Percentiles rank a stretch among this genome's conserved stretches.
These are phyloP conservation scores for Strobilomyces dryophilus DNA, from an alignment of 768 basidiomycete species.

Conservation along the genomic window DNA sequence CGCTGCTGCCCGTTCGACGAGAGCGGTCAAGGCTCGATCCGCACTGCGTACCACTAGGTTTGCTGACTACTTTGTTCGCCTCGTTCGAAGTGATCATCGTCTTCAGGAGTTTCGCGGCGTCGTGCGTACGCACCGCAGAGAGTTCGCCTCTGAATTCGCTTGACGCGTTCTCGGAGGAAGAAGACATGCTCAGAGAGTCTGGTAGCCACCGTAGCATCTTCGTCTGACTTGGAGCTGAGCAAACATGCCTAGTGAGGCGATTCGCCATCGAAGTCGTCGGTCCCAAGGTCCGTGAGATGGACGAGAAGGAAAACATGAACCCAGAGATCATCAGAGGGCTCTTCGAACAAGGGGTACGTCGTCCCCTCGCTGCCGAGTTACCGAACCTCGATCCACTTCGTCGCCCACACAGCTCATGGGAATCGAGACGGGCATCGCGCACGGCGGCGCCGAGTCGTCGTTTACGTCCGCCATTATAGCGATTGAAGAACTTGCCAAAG, in stretches of 20 bases:
- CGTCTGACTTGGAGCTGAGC: constrained; percentile 1
- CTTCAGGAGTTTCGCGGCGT: constrained; percentile 24
- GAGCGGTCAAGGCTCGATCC: constrained; percentile 2
- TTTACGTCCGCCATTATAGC: constrained; percentile 96
- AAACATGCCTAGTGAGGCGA: constrained; percentile 60
- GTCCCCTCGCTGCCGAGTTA: background rate
- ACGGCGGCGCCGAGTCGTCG: constrained; percentile 84
- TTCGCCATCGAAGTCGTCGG: constrained; percentile 88
- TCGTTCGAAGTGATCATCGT: background rate
- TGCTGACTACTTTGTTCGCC: background rate
- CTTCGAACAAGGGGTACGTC: constrained; percentile 89
- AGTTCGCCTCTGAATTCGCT: constrained; percentile 51
- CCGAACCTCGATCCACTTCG: background rate
- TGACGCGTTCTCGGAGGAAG: constrained; percentile 88
- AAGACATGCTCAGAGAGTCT: constrained; percentile 87
- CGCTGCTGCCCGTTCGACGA: constrained; percentile 12
- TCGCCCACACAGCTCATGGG: constrained; percentile 77
- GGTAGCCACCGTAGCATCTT: constrained; percentile 45
- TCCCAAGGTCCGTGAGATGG: constrained; percentile 95
- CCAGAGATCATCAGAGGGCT: constrained; percentile 78
- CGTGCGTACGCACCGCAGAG: constrained; percentile 27
- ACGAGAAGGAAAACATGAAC: constrained; percentile 96
- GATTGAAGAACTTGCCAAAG: constrained; percentile 94
- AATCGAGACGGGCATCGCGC: constrained; percentile 82
- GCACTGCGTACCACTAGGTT: constrained; percentile 15